Conservation (phyloP, 106 monocot genomes). For the Dactylorhiza incarnata region DNA sequence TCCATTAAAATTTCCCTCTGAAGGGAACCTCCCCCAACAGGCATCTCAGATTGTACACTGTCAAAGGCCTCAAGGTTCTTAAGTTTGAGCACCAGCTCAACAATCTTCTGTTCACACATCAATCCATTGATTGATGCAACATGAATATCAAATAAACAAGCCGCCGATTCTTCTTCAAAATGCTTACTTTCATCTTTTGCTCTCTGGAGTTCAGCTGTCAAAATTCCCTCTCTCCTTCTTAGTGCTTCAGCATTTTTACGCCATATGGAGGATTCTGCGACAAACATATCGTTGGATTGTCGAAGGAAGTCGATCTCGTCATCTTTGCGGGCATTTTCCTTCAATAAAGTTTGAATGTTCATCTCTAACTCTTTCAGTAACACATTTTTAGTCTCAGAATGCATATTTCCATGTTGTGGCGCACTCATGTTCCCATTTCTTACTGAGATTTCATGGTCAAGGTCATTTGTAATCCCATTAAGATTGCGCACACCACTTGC, state of each 20-base stretch:
- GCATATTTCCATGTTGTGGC: slow-evolving; percentile 35
- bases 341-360: slow-evolving; percentile 18
- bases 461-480: slow-evolving; percentile 20
- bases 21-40: slow-evolving; percentile 15
- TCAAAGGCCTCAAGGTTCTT: slow-evolving; percentile 27
- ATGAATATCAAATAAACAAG: slow-evolving; percentile 30
- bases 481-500: slow-evolving; percentile 25
- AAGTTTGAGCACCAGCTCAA: slow-evolving; percentile 33
- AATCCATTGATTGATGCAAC: slow-evolving; percentile 22
- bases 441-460: slow-evolving; percentile 23
- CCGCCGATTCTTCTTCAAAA: slow-evolving; percentile 30
- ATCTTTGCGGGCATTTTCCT: slow-evolving; percentile 11
- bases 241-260: slow-evolving; percentile 21
- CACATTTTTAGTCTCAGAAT: slow-evolving; percentile 23
- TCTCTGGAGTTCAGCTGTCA: slow-evolving; percentile 20
- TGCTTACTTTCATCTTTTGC: slow-evolving; percentile 20
- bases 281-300: slow-evolving; percentile 24
- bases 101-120: slow-evolving; percentile 39
- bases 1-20: slow-evolving; percentile 12
- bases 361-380: slow-evolving; percentile 30
- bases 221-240: slow-evolving; percentile 18
- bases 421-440: slow-evolving; percentile 21
- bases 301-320: slow-evolving; percentile 22
- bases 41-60: slow-evolving; percentile 17
- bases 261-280: slow-evolving; percentile 11